Conservation (phyloP, 2,329 filamentous ascomycete species). For the Alternaria panax region DNA sequence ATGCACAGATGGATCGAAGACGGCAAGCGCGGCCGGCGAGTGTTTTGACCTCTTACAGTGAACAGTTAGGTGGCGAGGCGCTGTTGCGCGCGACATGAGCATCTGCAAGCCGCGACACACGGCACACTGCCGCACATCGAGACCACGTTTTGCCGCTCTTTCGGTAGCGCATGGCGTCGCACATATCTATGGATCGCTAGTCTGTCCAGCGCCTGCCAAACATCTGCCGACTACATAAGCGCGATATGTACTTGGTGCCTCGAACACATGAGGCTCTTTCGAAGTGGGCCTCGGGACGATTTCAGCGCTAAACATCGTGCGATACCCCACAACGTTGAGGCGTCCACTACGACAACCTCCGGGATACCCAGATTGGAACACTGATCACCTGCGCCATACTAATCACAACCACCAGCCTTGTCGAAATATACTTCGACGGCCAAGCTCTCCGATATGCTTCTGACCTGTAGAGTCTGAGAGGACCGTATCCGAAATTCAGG, state of each 20-base stretch:
- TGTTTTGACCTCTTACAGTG: not conserved
- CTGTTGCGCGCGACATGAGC: not conserved
- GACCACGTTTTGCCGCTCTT: not conserved
- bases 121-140: not conserved
- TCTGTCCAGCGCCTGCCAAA: not conserved
- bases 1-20: not conserved
- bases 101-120: not conserved
- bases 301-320: not conserved
- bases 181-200: not conserved
- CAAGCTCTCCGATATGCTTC: not conserved
- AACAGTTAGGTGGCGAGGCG: not conserved
- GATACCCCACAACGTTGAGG: slow-evolving; percentile 1
- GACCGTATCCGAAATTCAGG: not conserved
- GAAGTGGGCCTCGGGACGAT: not conserved
- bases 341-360: not conserved
- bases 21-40: not conserved
- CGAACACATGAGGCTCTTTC: slow-evolving; percentile 1
- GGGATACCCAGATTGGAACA: not conserved
- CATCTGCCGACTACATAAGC: not conserved
- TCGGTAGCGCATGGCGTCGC: not conserved
- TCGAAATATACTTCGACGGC: not conserved
- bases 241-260: not conserved
- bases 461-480: not conserved
- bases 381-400: not conserved
- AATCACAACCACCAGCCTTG: not conserved